These are phyloP conservation scores for Microbotryum intermedium DNA, from an alignment of 1,284 basidiomycete genomes.

Conservation along the genomic window DNA sequence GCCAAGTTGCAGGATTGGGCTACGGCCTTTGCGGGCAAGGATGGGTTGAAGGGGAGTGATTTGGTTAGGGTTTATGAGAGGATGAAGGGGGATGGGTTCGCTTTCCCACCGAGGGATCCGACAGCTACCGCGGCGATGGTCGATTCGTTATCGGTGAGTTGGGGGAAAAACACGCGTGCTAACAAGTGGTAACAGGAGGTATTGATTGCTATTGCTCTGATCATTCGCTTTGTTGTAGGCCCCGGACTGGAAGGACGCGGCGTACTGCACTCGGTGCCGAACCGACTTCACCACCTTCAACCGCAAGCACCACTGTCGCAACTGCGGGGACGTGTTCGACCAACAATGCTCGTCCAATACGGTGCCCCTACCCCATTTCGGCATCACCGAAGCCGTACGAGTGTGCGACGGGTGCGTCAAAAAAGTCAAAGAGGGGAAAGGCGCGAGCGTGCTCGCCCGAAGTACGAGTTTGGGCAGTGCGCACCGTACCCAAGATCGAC, in stretches of 20 bases:
- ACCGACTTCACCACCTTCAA: slow-evolving; percentile 90
- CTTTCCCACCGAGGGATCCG: slow-evolving; percentile 71
- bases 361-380: slow-evolving; percentile 82
- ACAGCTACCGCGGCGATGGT: slow-evolving; percentile 69
- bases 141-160: slow-evolving; percentile 56
- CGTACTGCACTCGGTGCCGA: slow-evolving; percentile 87
- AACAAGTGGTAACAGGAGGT: slow-evolving; percentile 6
- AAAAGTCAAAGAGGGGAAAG: slow-evolving; percentile 48
- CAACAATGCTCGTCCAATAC: slow-evolving; percentile 82
- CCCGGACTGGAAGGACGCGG: slow-evolving; percentile 93
- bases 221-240: slow-evolving; percentile 36
- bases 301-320: slow-evolving; percentile 96
- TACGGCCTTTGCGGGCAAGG: slow-evolving; percentile 72
- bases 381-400: slow-evolving; percentile 83
- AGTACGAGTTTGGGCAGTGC: slow-evolving; percentile 11
- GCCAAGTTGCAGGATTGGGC: slow-evolving; percentile 87
- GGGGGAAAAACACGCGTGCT: background rate
- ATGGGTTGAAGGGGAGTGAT: slow-evolving; percentile 54
- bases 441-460: slow-evolving; percentile 5
- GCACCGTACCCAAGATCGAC: background rate
- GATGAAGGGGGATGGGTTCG: slow-evolving; percentile 65
- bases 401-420: slow-evolving; percentile 86
- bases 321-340: slow-evolving; percentile 95
- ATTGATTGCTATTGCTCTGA: background rate
- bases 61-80: slow-evolving; percentile 68